These are phyloP conservation scores for Castanea sativa DNA, from an alignment of 306 rosid species.

Conservation along the genomic window DNA sequence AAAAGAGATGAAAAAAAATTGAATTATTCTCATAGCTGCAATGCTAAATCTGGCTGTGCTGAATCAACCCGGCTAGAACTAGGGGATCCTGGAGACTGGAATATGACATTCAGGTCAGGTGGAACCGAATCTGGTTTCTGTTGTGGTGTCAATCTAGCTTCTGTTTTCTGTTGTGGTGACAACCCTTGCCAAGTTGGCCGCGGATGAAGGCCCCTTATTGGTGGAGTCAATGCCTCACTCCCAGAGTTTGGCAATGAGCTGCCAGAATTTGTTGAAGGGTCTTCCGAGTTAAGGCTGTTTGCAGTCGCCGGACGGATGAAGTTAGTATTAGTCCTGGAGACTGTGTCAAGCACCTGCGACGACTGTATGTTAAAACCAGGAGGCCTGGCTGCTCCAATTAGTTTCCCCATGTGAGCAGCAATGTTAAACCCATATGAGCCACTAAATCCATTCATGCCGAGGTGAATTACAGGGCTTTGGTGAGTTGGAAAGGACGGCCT, in stretches of 20 bases:
- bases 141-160: conserved; percentile 27
- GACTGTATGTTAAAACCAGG: conserved; percentile 35
- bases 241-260: conserved; percentile 22
- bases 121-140: conserved; percentile 51
- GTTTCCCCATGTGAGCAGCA: conserved; percentile 45
- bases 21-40: conserved; percentile 57
- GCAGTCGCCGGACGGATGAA: conserved; percentile 25
- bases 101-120: conserved; percentile 57
- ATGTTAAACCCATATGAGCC: conserved; percentile 32
- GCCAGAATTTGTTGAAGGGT: conserved; percentile 25
- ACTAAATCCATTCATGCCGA: conserved; percentile 46
- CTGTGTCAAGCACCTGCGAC: conserved; percentile 31
- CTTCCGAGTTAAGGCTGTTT: conserved; percentile 27
- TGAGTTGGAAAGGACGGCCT: conserved; percentile 36
- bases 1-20: conserved; percentile 20
- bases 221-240: conserved; percentile 18
- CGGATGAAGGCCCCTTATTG: conserved; percentile 18
- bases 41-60: conserved; percentile 58
- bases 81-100: conserved; percentile 66
- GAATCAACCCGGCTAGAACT: conserved; percentile 57
- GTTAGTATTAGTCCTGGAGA: conserved; percentile 35
- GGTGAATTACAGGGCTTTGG: conserved; percentile 25
- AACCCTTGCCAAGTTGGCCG: conserved; percentile 35
- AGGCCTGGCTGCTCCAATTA: conserved; percentile 28
- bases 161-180: conserved; percentile 21